Base-by-base conservation (phyloP, 768 basidiomycete genomes). In the Rhodotorula graminis region DNA sequence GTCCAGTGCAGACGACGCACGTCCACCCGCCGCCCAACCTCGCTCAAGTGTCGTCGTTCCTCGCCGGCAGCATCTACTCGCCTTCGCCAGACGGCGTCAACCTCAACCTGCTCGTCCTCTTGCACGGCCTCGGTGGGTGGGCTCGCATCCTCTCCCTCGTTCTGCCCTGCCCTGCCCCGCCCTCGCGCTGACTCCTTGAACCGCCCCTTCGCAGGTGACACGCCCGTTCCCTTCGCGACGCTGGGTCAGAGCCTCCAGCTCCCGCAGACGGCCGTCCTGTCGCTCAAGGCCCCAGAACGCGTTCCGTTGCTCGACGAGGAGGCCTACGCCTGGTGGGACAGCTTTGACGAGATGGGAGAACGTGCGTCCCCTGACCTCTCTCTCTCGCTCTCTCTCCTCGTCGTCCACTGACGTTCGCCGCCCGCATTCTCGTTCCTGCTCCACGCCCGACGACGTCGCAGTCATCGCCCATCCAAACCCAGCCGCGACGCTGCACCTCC, bases 181-280 rank as follows among this genome's bases (percentile, higher is more conserved):
- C n/a, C 53, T 27, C 52, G 7, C n/a, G 7, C 42, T 37, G 59
- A 25, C 37, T 61, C 14, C 56, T 37, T 21, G 49, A 8, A 33
- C 16, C 56, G 31, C 27, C 62, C 23, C n/a, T n/a, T n/a, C n/a
- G n/a, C 60, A 93, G 93, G 93, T 37, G 93, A 95, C 81, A 92
- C 89, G 0, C 87, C 89, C 70, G 59, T 82, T 6, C 91, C 92
- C 3, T 95, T 96, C 79, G 83, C 84, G 46, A 87, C 87, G 65
- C 86, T 96, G 12, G 92, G 88, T 18, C 84, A 83, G 31, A 85
- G 86, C 18, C 81, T 96, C 60, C 90, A 87, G 75, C 85, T 96
- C n/a, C 93, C 93, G 0, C 92, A 94, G 80, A 95, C 93, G 0
- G 91, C 92, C 5, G 84, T 87, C 3, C 85, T 95, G n/a, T 85